Percentiles rank a stretch among this genome's conserved stretches.
These are phyloP conservation scores for Aspergillus ellipticus DNA, from an alignment of 495 filamentous ascomycete genomes.

Conservation along the genomic window DNA sequence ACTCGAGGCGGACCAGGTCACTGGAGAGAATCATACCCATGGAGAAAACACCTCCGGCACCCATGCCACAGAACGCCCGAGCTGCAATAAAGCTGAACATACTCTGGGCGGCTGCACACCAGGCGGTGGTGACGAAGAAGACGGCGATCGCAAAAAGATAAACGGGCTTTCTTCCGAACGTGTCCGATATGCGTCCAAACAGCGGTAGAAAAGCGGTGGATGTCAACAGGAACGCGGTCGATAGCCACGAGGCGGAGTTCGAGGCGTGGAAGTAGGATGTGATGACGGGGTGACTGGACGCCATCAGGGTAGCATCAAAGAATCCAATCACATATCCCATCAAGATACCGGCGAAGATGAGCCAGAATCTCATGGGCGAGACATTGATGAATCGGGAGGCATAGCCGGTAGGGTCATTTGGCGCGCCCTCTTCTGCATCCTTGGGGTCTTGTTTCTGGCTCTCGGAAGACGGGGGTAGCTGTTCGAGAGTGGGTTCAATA, in stretches of 20 bases:
- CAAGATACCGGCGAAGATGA: conserved; percentile 49
- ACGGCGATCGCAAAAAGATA: conserved; percentile 61
- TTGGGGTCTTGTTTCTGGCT: conserved; percentile 12
- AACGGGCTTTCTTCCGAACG: conserved; percentile 64
- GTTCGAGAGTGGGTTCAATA: conserved; percentile 29
- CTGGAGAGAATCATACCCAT: conserved; percentile 70
- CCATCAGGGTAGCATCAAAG: conserved; percentile 79
- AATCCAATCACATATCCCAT: conserved; percentile 50
- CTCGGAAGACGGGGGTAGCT: conserved; percentile 15
- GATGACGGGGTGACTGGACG: conserved; percentile 76
- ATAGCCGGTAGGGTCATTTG: conserved; percentile 22
- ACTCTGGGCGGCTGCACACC: conserved; percentile 68
- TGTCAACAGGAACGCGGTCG: conserved; percentile 74
- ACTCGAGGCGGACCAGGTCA: conserved; percentile 73
- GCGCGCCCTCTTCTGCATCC: conserved; percentile 7
- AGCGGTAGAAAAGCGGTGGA: conserved; percentile 71
- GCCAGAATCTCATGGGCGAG: conserved; percentile 46
- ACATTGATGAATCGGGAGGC: conserved; percentile 43
- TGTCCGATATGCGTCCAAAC: conserved; percentile 68
- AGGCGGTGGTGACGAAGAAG: conserved; percentile 63
- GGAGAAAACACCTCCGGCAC: conserved; percentile 68
- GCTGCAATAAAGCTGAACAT: conserved; percentile 72
- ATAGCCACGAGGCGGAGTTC: conserved; percentile 76
- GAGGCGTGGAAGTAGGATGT: conserved; percentile 73
- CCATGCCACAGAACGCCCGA: conserved; percentile 68